Base-by-base conservation (phyloP, 2,329 filamentous ascomycete genomes). In the Phyllosticta ampelicida region DNA sequence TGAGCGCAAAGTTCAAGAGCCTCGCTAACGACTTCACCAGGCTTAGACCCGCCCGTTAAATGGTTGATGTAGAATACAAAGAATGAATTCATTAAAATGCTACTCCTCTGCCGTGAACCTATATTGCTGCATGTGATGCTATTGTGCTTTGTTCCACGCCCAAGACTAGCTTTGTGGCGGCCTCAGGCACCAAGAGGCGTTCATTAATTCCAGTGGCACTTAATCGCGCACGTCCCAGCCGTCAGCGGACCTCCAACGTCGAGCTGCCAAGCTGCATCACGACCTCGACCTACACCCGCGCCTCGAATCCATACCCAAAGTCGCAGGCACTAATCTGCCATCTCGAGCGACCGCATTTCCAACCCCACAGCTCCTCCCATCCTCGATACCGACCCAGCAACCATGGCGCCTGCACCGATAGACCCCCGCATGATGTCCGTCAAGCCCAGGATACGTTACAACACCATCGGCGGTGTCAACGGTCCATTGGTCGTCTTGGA, bases 391-490 rank as follows among this genome's bases (percentile, higher is more conserved):
- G 5, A n/a, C 20, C 49, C 49, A 16, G 26, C 54, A 68, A 65
- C 53, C 62, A 73, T 74, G 62, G 62, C 59, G 68, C 67, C 71
- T 60, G 68, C 69, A 61, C 60, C 66, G 51, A 63, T 73, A 57
- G 76, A 79, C 63, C 76, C 77, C 62, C 72, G 77, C 63, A 78
- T 78, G 75, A 78, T 79, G 73, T 70, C 72, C 66, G 75, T 89
- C 72, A 81, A 84, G 71, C 86, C 86, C 65, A 79, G 85, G 72
- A 81, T 97, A 76, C 86, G 87, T 70, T 99, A 99, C 84, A 99
- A 99, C 80, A 99, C 94, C 67, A 90, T 99, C 72, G 89, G 90
- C 71, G 92, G 92, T 79, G 86, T 99, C 76, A 99, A 99, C 78
- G 94, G 94, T 61, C 94, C 94, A 68, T 83, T 99, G 75, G 94